Evolutionary conservation across 306 rosid species (phyloP), one percentile per base, ranked within the genome.

Genomic region (Casuarina glauca): DNA sequence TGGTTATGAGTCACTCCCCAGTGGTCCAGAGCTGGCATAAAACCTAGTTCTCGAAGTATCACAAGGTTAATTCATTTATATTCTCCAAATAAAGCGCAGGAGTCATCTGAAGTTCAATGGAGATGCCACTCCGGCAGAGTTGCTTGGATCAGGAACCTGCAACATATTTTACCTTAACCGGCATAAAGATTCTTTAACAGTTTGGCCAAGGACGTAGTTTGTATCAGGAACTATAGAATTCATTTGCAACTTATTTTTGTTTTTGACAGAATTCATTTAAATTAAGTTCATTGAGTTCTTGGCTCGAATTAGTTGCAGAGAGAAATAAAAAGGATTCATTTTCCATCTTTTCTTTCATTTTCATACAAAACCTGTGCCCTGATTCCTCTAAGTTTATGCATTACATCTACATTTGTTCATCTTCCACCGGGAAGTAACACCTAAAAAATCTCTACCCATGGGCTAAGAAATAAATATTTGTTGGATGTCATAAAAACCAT

Each of bases 1-100:
- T 74, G 90, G 92, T 41, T 86, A 89, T 42, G 90, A 89, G 76
- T 82, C 82, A n/a, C 93, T 94, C 13, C 93, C 93, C 3, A 84
- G 61, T 75, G 98, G 97, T 36, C 96, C 97, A 15, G 96, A 90
- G 15, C 66, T 76, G 49, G 98, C 88, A 50, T 94, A 78, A 89
- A 52, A 73, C 35, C 36, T 57, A 36, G 13, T 51, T 32, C 51
- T 35, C 4, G 36, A 62, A 52, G 7, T 55, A 19, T 6, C 5
- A 9, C 19, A 3, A 17, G 26, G 8, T 16, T 2, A 52, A 13
- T 52, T 4, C n/a, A 52, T 3, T 52, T 7, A 20, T 20, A 20
- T 57, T 57, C 36, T 9, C 26, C 0, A 12, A 20, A 48, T 9
- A n/a, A 20, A 26, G 6, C 26, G 12, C 4, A 57, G 15, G 13